These are phyloP conservation scores for Heterobasidion occidentale DNA, from an alignment of 1,284 basidiomycete genomes.

Conservation along the genomic window DNA sequence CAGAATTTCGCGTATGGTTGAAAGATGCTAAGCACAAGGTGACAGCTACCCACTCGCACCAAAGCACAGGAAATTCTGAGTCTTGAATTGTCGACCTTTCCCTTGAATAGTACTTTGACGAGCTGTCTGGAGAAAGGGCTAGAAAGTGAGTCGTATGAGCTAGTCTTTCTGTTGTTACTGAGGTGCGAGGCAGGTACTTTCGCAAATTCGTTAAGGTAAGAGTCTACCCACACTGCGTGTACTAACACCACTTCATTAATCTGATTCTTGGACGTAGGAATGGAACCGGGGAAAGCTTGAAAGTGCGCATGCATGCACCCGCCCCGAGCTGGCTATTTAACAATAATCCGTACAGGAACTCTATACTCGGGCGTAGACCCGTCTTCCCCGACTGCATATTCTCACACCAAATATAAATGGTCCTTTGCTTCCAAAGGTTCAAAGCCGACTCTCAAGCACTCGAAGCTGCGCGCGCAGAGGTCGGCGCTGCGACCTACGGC, in stretches of 20 bases:
- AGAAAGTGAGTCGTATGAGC: constrained; percentile 44
- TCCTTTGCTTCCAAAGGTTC: constrained; percentile 40
- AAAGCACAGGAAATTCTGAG: neutral
- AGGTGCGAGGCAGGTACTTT: constrained; percentile 53
- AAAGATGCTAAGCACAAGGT: constrained; percentile 75
- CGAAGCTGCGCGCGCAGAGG: constrained; percentile 46
- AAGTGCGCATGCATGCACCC: constrained; percentile 28
- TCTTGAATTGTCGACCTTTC: neutral
- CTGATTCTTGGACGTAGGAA: neutral
- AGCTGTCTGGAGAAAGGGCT: constrained; percentile 65
- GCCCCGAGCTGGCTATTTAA: neutral
- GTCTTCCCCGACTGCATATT: constrained; percentile 39
- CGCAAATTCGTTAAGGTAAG: constrained; percentile 74
- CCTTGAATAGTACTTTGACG: constrained; percentile 58
- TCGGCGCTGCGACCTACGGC: constrained; percentile 51
- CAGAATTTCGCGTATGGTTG: constrained; percentile 72
- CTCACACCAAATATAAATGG: constrained; percentile 58
- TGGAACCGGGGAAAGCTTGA: constrained; percentile 73
- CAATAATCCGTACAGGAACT: constrained; percentile 29
- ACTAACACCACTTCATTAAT: neutral
- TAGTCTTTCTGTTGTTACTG: constrained; percentile 17
- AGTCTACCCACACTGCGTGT: neutral
- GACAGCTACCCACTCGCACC: constrained; percentile 11
- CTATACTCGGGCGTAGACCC: constrained; percentile 54
- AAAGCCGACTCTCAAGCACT: constrained; percentile 47